phyloP scores from a whole-genome alignment of 148 eudicot species.

The Chenopodium quinoa region DNA sequence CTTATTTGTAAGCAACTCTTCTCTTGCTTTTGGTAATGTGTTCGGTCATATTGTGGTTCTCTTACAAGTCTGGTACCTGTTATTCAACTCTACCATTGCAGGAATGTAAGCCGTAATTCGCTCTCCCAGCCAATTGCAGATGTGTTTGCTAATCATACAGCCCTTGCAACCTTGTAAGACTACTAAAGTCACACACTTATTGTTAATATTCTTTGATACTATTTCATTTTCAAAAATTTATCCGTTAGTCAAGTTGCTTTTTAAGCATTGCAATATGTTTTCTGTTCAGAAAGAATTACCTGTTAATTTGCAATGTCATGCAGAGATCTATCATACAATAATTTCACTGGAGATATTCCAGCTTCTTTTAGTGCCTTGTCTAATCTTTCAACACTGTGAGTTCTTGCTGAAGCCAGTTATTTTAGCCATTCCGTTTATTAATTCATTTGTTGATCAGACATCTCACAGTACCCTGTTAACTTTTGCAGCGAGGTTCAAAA shows the following conservation, averaged over 20 bases:
- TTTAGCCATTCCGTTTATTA: background rate
- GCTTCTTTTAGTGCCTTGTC: slow-evolving; percentile 59
- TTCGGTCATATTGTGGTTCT: slow-evolving; percentile 13
- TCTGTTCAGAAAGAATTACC: background rate
- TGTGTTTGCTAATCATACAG: slow-evolving; percentile 65
- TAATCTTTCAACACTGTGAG: slow-evolving; percentile 88
- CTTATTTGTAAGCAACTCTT: slow-evolving; percentile 58
- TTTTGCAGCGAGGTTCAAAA: slow-evolving; percentile 70
- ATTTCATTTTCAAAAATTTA: background rate
- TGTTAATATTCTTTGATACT: background rate
- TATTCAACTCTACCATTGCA: slow-evolving; percentile 20
- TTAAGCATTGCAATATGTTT: background rate
- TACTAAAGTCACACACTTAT: slow-evolving; percentile 5
- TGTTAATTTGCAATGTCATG: slow-evolving; percentile 28
- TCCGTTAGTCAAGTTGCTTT: background rate
- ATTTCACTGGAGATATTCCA: slow-evolving; percentile 80
- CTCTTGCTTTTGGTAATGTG: background rate
- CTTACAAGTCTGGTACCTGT: slow-evolving; percentile 14
- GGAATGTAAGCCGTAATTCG: slow-evolving; percentile 77
- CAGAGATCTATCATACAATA: slow-evolving; percentile 90
- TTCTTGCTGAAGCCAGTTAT: slow-evolving; percentile 24
- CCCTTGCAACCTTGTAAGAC: slow-evolving; percentile 71
- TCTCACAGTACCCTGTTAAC: slow-evolving; percentile 26
- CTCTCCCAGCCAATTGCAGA: slow-evolving; percentile 71
- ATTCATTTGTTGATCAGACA: background rate